Evolutionary conservation across 2,329 filamentous ascomycete species (phyloP).

Genomic region (Alternaria viburni): DNA sequence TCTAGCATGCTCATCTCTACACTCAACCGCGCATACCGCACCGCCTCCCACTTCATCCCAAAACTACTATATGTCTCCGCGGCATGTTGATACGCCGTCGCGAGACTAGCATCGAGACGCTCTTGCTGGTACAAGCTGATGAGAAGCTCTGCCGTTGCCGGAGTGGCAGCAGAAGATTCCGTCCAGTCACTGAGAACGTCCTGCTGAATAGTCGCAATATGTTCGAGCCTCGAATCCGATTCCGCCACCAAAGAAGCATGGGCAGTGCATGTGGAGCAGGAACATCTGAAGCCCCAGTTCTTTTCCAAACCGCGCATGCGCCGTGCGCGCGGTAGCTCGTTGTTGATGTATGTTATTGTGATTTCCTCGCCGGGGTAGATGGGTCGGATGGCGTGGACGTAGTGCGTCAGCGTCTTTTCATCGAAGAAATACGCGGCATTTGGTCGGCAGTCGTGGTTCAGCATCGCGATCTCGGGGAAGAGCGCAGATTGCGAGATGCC

Average conservation of each 20-base stretch:
- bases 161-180: conserved; percentile 27
- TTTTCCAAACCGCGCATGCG: conserved; percentile 40
- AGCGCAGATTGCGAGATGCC: conserved; percentile 32
- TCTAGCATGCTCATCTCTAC: conserved; percentile 37
- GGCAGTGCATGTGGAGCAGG: conserved; percentile 47
- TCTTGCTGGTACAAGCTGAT: conserved; percentile 48
- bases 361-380: conserved; percentile 51
- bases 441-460: conserved; percentile 47
- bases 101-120: conserved; percentile 45
- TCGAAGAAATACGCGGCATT: conserved; percentile 53
- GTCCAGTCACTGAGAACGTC: conserved; percentile 39
- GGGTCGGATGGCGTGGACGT: conserved; percentile 49
- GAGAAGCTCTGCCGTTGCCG: conserved; percentile 44
- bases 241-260: conserved; percentile 29
- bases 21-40: conserved; percentile 38
- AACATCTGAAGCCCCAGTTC: conserved; percentile 52
- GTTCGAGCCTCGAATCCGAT: conserved; percentile 44
- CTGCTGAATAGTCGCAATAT: conserved; percentile 40
- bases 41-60: conserved; percentile 35
- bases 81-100: conserved; percentile 48
- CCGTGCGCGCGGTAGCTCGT: conserved; percentile 36
- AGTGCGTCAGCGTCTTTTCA: conserved; percentile 46
- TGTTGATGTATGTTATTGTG: conserved; percentile 52
- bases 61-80: conserved; percentile 50
- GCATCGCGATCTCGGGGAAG: conserved; percentile 45